Conservation (phyloP, 164 flowering plant genomes). For the Sextonia rubra region DNA sequence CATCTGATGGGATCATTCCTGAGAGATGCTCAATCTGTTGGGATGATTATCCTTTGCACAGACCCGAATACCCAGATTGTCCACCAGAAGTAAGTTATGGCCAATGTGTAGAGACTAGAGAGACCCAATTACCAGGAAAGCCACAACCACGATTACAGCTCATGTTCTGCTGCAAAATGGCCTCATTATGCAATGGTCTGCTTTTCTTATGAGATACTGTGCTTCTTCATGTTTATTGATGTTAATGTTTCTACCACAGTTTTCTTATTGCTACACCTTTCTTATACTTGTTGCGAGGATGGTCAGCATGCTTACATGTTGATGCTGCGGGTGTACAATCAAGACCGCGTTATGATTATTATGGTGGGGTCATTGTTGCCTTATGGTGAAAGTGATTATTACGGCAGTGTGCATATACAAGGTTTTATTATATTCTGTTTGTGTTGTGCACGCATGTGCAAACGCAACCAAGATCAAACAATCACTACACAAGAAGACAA, state of each 20-base stretch:
- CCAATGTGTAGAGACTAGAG: conserved; percentile 69
- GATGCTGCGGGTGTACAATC: conserved; percentile 68
- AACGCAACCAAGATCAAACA: too few relatives aligned
- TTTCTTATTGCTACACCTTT: not conserved
- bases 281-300: conserved; percentile 17
- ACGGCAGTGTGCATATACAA: conserved; percentile 17
- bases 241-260: not conserved
- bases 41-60: conserved; percentile 65
- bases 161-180: conserved; percentile 88
- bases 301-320: conserved; percentile 43
- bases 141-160: conserved; percentile 72
- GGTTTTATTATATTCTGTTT: conserved; percentile 17
- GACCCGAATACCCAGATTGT: conserved; percentile 53
- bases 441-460: too few relatives aligned
- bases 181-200: conserved; percentile 70
- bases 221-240: not conserved
- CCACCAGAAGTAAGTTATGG: conserved; percentile 74
- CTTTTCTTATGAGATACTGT: conserved; percentile 1
- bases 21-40: conserved; percentile 67
- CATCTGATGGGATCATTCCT: conserved; percentile 45
- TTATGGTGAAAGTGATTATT: conserved; percentile 51
- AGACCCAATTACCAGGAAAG: conserved; percentile 74
- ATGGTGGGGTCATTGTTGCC: conserved; percentile 42
- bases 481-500: too few relatives aligned
- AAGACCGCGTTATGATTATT: conserved; percentile 77